phyloP scores from a whole-genome alignment of 345 rosid species.

The Dipteronia dyeriana region DNA sequence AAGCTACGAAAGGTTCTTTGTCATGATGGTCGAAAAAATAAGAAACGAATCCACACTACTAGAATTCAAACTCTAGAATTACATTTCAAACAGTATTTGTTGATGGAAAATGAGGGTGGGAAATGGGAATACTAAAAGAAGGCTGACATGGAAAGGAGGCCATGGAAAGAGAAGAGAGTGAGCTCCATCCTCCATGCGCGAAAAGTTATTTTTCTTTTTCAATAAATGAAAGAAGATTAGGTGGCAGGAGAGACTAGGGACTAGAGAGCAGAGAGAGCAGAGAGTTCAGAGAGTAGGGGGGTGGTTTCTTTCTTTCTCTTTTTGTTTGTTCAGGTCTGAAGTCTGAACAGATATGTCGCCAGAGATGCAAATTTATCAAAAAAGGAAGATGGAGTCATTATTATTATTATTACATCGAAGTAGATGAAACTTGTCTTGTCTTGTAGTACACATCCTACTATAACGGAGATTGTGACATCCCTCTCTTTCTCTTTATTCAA shows the following conservation, averaged over 20 bases:
- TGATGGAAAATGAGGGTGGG: neutral
- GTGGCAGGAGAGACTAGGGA: conserved; percentile 26
- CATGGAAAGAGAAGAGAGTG: too few species aligned
- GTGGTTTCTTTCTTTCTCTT: too few species aligned
- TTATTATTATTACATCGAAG: neutral
- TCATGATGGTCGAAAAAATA: too few species aligned
- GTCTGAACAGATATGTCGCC: conserved; percentile 5
- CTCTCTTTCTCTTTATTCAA: neutral
- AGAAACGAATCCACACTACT: too few species aligned
- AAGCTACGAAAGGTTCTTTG: too few species aligned
- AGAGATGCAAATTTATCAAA: neutral
- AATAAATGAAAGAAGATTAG: neutral
- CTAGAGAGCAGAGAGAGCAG: conserved; percentile 25
- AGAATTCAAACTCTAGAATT: too few species aligned
- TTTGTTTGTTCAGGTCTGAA: neutral
- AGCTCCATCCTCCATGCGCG: neutral
- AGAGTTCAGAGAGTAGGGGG: neutral
- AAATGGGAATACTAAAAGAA: neutral
- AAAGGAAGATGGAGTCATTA: neutral
- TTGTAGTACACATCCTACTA: conserved; percentile 12
- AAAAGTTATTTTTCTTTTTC: neutral
- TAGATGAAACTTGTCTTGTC: conserved; percentile 26
- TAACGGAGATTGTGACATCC: conserved; percentile 28
- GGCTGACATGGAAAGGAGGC: neutral
- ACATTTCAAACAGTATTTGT: neutral